These are phyloP conservation scores for Scheffersomyces parashehatae DNA, from an alignment of 1,139 yeast genomes.

Conservation along the genomic window DNA sequence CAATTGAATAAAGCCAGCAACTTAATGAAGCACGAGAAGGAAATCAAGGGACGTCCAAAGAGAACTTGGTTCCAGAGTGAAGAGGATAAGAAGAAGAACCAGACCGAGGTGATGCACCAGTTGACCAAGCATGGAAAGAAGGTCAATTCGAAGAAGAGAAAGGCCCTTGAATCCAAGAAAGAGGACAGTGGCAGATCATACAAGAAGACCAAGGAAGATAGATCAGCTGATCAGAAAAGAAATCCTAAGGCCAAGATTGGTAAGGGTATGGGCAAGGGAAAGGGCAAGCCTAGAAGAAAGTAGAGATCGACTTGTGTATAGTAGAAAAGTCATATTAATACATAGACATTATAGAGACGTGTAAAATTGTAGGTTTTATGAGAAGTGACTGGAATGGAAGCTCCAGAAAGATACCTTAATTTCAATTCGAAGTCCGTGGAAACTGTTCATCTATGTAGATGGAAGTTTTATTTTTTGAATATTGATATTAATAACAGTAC, in stretches of 20 bases:
- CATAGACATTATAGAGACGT: background rate
- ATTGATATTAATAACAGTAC: too few relatives aligned
- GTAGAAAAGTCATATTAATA: too few relatives aligned
- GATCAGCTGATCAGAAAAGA: constrained; percentile 50
- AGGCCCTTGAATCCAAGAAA: constrained; percentile 34
- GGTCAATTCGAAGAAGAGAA: constrained; percentile 30
- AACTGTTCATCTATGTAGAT: too few relatives aligned
- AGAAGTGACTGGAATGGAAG: background rate
- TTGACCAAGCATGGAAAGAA: constrained; percentile 46
- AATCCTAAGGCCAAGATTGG: constrained; percentile 21
- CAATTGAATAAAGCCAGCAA: constrained; percentile 85
- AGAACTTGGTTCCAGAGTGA: constrained; percentile 96
- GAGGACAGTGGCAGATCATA: constrained; percentile 55
- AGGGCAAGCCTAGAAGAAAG: constrained; percentile 7
- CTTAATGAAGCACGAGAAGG: constrained; percentile 73
- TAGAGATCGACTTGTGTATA: too few relatives aligned
- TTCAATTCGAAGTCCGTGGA: too few relatives aligned
- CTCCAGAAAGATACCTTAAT: too few relatives aligned
- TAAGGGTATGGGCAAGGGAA: constrained; percentile 12
- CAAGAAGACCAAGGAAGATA: constrained; percentile 71
- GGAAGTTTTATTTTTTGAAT: too few relatives aligned
- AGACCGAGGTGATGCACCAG: constrained; percentile 46
- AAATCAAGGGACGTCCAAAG: constrained; percentile 85
- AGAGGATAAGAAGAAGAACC: constrained; percentile 49
- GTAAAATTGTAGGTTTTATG: background rate